Conservation (phyloP, 768 basidiomycete species). For the Suillus clintonianus region DNA sequence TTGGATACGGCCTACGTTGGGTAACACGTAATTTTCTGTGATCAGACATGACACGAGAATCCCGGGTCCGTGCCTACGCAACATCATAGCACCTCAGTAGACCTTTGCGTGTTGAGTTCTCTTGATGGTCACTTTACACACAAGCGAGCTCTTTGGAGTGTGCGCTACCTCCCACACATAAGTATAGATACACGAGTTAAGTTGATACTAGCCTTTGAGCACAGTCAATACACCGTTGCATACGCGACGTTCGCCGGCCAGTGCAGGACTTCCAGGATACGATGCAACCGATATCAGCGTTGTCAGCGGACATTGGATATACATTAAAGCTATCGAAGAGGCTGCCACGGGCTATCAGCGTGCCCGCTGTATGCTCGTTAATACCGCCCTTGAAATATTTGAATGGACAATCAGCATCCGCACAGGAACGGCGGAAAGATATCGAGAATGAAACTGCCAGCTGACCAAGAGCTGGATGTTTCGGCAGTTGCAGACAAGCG, state of each 20-base stretch:
- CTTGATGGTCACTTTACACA: background rate
- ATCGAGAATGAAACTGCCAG: background rate
- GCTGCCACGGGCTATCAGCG: conserved; percentile 22
- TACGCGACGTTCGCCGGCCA: conserved; percentile 55
- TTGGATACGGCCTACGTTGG: background rate
- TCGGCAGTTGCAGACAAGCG: background rate
- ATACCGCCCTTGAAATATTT: background rate
- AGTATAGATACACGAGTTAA: background rate
- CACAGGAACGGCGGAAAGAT: conserved; percentile 72
- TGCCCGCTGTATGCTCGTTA: conserved; percentile 21
- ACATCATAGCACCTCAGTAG: conserved; percentile 13
- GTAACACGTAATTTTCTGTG: background rate
- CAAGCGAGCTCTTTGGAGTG: background rate
- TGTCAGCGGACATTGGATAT: conserved; percentile 69
- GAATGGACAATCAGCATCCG: conserved; percentile 50
- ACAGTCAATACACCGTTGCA: conserved; percentile 47
- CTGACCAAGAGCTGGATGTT: background rate
- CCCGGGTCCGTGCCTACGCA: background rate
- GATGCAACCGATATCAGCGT: conserved; percentile 58
- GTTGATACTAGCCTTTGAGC: conserved; percentile 39
- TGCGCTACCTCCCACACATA: background rate
- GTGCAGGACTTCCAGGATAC: conserved; percentile 63
- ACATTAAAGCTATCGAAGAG: conserved; percentile 40
- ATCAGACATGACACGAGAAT: background rate
- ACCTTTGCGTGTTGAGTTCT: conserved; percentile 24